Conservation (phyloP, 2,329 filamentous ascomycete genomes). For the Penicillium aurantiogriseum region DNA sequence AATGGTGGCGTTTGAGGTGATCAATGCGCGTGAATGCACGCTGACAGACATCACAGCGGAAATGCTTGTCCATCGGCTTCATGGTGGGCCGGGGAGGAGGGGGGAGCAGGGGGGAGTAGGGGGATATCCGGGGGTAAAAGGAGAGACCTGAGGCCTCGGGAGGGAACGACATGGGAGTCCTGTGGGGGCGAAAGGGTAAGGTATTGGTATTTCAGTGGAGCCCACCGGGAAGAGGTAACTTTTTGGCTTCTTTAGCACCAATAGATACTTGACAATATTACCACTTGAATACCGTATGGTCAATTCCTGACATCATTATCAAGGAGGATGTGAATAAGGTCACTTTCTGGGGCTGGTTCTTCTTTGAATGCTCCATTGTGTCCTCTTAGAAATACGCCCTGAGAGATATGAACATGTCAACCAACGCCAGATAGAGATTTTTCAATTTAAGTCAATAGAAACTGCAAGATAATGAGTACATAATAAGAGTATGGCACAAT, state of each 20-base stretch:
- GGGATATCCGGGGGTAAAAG: conserved; percentile 24
- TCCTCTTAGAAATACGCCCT: no score
- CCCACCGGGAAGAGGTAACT: not conserved
- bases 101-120: conserved; percentile 29
- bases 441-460: no score
- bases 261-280: conserved; percentile 1
- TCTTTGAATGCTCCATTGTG: no score
- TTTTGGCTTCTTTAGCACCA: not conserved
- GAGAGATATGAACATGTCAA: no score
- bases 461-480: no score
- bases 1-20: conserved; percentile 49
- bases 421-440: no score
- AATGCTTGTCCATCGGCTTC: conserved; percentile 43
- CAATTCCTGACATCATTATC: not conserved
- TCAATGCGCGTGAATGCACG: conserved; percentile 49
- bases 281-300: not conserved
- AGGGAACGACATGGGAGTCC: not conserved
- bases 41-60: conserved; percentile 46
- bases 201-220: conserved; percentile 10
- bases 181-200: conserved; percentile 2
- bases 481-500: no score
- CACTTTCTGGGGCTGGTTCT: no score
- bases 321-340: no score
- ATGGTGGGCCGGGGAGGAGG: conserved; percentile 33
- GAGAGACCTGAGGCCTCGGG: not conserved